phyloP scores from a whole-genome alignment of 495 filamentous ascomycete genomes.

The Penicillium turbatum region DNA sequence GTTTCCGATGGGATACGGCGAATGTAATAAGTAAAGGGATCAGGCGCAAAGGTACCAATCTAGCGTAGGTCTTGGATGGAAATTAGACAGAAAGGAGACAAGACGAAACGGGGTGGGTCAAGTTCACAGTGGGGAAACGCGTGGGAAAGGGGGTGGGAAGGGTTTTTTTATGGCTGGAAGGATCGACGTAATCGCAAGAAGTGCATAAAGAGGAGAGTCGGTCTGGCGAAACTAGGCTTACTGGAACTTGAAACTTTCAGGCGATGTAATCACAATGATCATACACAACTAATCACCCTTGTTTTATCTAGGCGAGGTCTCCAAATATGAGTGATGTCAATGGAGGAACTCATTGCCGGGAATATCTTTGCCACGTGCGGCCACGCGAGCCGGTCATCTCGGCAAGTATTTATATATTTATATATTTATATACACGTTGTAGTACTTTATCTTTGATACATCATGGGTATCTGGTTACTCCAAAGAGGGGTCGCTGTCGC shows the following conservation, averaged over 20 bases:
- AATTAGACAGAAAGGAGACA: slow-evolving; percentile 7
- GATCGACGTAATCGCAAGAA: slow-evolving; percentile 2
- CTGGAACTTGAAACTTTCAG: not conserved
- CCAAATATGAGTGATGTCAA: not conserved
- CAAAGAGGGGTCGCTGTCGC: no score
- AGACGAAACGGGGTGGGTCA: slow-evolving; percentile 24
- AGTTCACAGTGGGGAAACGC: slow-evolving; percentile 6
- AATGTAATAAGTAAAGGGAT: not conserved
- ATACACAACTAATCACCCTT: not conserved
- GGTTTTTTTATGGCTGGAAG: not conserved
- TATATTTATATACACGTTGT: not conserved
- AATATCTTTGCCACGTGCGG: slow-evolving; percentile 3
- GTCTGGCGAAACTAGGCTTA: not conserved
- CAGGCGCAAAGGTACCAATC: slow-evolving; percentile 1
- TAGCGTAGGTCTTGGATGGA: slow-evolving; percentile 14
- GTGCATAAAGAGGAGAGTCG: not conserved
- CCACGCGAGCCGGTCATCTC: slow-evolving; percentile 4
- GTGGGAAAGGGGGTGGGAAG: slow-evolving; percentile 2
- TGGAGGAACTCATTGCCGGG: not conserved
- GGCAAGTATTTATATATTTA: not conserved
- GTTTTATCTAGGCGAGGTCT: no score
- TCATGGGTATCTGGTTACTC: not conserved
- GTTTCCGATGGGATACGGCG: not conserved
- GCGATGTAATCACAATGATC: not conserved
- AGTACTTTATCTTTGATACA: no score